A percentile compares a stretch with the other conserved stretches of the same genome.
Conservation (phyloP, 2,329 filamentous ascomycete genomes). For the Achaetomium macrosporum region DNA sequence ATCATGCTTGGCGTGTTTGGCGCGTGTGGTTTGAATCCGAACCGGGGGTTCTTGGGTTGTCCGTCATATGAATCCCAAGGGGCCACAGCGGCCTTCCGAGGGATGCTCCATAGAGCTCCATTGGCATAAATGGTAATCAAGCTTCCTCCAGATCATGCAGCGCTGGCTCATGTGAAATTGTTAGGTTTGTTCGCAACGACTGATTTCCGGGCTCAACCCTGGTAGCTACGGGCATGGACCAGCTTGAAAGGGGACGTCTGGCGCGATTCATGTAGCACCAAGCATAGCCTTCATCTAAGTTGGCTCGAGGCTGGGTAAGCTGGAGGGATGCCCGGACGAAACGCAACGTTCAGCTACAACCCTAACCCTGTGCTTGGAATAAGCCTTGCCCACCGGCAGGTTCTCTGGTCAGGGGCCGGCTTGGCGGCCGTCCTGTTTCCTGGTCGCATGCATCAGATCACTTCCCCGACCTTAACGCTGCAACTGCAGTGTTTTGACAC, state of each 20-base stretch:
- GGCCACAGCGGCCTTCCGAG: not conserved
- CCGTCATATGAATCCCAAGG: slow-evolving; percentile 6
- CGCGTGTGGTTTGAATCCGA: slow-evolving; percentile 10
- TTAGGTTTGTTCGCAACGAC: too few relatives aligned
- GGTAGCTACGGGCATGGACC: too few relatives aligned
- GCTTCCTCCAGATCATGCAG: not conserved
- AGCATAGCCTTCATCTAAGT: too few relatives aligned
- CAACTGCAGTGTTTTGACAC: not conserved
- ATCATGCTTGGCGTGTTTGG: slow-evolving; percentile 23
- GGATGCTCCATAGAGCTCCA: slow-evolving; percentile 17
- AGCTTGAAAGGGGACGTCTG: too few relatives aligned
- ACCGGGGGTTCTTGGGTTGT: slow-evolving; percentile 9
- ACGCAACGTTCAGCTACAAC: not conserved
- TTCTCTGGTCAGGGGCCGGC: not conserved
- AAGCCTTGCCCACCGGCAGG: too few relatives aligned
- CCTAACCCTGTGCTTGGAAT: not conserved
- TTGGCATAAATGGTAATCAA: slow-evolving; percentile 15
- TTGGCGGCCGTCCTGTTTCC: not conserved
- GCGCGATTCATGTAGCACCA: too few relatives aligned
- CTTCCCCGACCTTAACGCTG: not conserved
- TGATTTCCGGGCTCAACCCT: too few relatives aligned
- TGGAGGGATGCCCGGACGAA: too few relatives aligned
- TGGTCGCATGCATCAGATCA: not conserved
- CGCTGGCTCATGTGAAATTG: not conserved
- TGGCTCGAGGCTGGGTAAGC: too few relatives aligned